Evolutionary conservation across 1,139 yeast genomes (phyloP).

Genomic region (Magnusiomyces suaveolens): DNA sequence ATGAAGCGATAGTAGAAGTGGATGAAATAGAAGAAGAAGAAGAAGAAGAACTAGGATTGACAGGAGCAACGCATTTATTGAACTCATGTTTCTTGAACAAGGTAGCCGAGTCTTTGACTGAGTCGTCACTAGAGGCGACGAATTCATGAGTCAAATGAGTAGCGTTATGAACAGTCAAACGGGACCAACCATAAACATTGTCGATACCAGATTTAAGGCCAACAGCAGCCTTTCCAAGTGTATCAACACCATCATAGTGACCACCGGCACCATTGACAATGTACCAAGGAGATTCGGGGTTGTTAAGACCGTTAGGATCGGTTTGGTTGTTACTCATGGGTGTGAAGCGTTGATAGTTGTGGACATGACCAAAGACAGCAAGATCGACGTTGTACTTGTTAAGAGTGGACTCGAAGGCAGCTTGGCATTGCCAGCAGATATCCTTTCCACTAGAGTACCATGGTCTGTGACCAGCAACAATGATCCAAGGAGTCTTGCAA

Average conservation of each 20-base stretch:
- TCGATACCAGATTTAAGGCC: slow-evolving; percentile 19
- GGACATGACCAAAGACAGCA: slow-evolving; percentile 27
- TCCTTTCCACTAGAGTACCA: slow-evolving; percentile 23
- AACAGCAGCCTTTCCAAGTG: slow-evolving; percentile 12
- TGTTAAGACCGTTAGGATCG: slow-evolving; percentile 26
- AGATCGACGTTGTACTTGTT: slow-evolving; percentile 25
- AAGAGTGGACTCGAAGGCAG: slow-evolving; percentile 26
- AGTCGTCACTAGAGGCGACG: slow-evolving; percentile 33
- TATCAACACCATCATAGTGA: slow-evolving; percentile 26
- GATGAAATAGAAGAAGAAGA: not conserved
- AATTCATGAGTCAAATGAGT: slow-evolving; percentile 39
- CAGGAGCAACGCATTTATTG: not conserved
- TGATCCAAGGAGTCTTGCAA: slow-evolving; percentile 28
- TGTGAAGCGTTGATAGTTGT: slow-evolving; percentile 24
- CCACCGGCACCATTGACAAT: slow-evolving; percentile 28
- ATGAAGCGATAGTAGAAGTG: not conserved
- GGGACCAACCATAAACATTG: slow-evolving; percentile 30
- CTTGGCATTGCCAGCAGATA: slow-evolving; percentile 23
- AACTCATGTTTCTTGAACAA: slow-evolving; percentile 19
- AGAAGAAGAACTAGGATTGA: not conserved
- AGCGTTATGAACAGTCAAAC: slow-evolving; percentile 42
- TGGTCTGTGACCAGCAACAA: slow-evolving; percentile 34
- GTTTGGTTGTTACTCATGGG: slow-evolving; percentile 21
- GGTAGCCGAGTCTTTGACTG: slow-evolving; percentile 29
- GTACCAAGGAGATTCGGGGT: slow-evolving; percentile 28